These are phyloP conservation scores for Paraconiothyrium sp. DNA, from an alignment of 2,329 filamentous ascomycete species.

Conservation along the genomic window DNA sequence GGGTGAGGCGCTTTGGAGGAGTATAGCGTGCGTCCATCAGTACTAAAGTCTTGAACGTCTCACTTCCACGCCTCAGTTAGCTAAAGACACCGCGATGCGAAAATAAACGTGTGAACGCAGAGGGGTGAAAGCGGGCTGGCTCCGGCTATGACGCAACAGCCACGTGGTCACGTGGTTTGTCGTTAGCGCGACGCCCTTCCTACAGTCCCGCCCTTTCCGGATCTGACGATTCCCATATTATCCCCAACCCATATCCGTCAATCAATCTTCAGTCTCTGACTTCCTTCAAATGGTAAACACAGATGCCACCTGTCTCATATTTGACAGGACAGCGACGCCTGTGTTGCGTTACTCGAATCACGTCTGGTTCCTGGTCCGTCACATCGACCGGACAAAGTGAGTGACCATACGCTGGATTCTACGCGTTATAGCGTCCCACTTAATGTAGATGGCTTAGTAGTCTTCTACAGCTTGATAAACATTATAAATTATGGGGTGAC, in stretches of 20 bases:
- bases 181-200: conserved; percentile 1
- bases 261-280: not conserved
- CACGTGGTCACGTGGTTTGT: conserved; percentile 12
- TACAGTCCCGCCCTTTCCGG: not conserved
- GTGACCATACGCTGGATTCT: not conserved
- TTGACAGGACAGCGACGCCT: not conserved
- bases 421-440: not conserved
- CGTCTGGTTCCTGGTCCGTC: not conserved
- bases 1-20: not conserved
- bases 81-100: not conserved
- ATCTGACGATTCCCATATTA: not conserved
- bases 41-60: not conserved
- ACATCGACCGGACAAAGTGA: not conserved
- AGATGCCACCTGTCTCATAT: not conserved
- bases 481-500: not conserved
- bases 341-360: not conserved
- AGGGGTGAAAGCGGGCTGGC: not conserved
- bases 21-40: not conserved
- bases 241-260: not conserved
- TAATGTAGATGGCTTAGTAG: not conserved
- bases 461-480: not conserved
- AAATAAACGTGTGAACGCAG: not conserved
- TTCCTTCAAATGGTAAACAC: not conserved
- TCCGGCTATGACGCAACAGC: conserved; percentile 6
- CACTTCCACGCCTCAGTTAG: not conserved